Evolutionary conservation across 164 flowering plant genomes (phyloP), one percentile per base, ranked within the genome.

Genomic region (Piper longum): DNA sequence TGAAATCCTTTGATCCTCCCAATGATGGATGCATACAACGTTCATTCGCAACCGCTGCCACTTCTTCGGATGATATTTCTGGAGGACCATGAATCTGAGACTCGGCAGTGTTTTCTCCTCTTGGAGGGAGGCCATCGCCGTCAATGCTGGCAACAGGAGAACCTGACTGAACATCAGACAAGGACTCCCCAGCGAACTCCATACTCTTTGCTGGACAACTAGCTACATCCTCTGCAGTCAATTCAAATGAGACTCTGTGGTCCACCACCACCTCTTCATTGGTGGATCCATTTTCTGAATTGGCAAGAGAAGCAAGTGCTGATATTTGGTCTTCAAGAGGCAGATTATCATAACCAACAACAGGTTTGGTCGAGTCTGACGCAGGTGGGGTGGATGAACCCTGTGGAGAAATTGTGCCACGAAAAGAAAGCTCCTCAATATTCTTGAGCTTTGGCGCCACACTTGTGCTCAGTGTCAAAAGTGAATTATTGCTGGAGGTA

Each of bases 231-330:
- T 79, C 85, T 11, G 77, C 73, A 48, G 80, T 78, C 58, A 89
- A 71, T 70, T 84, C 92, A 70, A 91, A 91, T 11, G 98, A 89
- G 42, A 91, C 92, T 66, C 96, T 77, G 45, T 81, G 89, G 68
- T 75, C 70, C n/a, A 77, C 67, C n/a, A 73, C 54, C 14, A 59
- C 17, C 12, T 73, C 85, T 2, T 63, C 77, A 60, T 61, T 67
- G 60, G 64, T 73, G 7, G 74, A 65, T 41, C 76, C 85, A 68
- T 68, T 77, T 2, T 74, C 83, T 5, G 86, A 73, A 69, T 77
- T 81, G 56, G 83, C 81, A 55, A 75, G 78, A 42, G 85, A 78
- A 55, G 83, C 79, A 55, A 79, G 81, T 72, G 77, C 85, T 11
- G 78, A 81, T 16, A 77, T 76, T 70, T 79, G 85, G 66, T 72